These are phyloP conservation scores for Mortierella sp. DNA, from an alignment of 371 early-diverging fungal species.

Conservation along the genomic window DNA sequence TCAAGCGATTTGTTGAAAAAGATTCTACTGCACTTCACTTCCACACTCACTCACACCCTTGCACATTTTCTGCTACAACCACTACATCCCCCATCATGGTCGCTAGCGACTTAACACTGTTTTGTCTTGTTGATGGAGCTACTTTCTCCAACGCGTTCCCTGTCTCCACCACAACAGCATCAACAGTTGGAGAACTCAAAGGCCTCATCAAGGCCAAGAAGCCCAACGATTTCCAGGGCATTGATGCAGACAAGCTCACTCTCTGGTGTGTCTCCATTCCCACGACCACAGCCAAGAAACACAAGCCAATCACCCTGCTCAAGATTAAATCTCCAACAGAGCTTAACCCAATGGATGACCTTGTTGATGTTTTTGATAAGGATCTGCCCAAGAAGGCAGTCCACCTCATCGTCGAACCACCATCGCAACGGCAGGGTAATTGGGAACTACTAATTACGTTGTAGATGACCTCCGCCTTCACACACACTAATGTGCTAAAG, in stretches of 20 bases:
- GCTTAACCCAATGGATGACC: not conserved
- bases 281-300: not conserved
- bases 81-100: no score
- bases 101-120: not conserved
- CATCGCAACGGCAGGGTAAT: no score
- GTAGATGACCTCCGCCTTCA: no score
- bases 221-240: not conserved
- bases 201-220: conserved; percentile 9
- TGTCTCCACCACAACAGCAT: not conserved
- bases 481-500: no score
- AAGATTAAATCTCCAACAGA: not conserved
- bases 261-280: conserved; percentile 1
- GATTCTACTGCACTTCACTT: no score
- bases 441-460: no score
- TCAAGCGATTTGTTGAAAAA: no score
- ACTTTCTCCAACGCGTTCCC: conserved; percentile 1
- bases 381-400: no score
- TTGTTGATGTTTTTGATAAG: not conserved
- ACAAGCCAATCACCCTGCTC: no score
- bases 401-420: no score
- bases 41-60: no score
- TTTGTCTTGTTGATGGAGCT: conserved; percentile 6
- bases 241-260: conserved; percentile 11
- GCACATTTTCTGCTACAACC: no score
- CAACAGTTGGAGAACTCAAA: conserved; percentile 11